Evolutionary conservation across 1,284 basidiomycete genomes (phyloP), one percentile per base, ranked within the genome.

Genomic region (Heterobasidion parviporum): DNA sequence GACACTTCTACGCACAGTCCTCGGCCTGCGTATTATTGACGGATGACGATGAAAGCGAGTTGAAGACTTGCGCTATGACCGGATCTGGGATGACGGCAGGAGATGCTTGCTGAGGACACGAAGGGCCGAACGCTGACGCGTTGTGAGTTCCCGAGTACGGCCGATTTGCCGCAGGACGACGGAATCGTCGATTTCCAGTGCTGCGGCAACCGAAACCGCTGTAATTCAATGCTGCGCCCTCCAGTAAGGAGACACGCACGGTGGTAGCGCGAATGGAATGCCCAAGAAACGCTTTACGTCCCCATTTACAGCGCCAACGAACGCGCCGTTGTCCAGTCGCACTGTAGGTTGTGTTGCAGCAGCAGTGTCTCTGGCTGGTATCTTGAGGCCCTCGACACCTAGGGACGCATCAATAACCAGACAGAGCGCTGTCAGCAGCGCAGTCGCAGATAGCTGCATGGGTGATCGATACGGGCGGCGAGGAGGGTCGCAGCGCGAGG

Each of bases 61-160:
- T 16, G 12, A 16, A 10, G 12, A 18, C n/a, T 10, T 16, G 20
- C 3, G 46, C 46, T 18, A 47, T 16, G 16, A 18, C 46, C 46
- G 16, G 49, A 35, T 64, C 62, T 60, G 46, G 20, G 16, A 47
- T 47, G 16, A 47, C 16, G 10, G 16, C n/a, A 10, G 12, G 14
- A 47, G 46, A 26, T 10, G 46, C 10, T 18, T 81, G 79, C 56
- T 83, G 81, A 7, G 77, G 74, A 57, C 81, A 84, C 1, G 74
- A 65, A 9, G 70, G 65, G 0, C 79, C 80, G 58, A 71, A 81
- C 0, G 63, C 54, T 0, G 70, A 73, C 0, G 77, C 78, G 18
- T 66, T 60, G 50, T 75, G 62, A 0, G 64, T 68, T 1, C 71
- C 72, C 1, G 60, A 70, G 62, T 81, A 82, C 0, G 74, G 61